Evolutionary conservation across 352 stramenopile genomes (phyloP).

Genomic region (Globisporangium recalcitrans): DNA sequence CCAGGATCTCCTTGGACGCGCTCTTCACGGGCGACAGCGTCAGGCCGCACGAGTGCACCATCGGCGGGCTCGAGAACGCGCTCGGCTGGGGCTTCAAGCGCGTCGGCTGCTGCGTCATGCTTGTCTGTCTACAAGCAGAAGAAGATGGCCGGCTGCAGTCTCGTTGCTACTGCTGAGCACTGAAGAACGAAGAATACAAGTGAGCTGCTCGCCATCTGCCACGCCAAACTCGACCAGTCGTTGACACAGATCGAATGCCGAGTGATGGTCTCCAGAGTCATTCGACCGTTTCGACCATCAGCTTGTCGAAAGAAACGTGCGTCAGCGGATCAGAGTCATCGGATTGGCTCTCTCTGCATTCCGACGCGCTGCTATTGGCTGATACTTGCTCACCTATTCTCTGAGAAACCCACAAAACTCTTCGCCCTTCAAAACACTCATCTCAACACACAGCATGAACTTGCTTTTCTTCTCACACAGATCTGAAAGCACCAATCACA

Average conservation of each 20-base stretch:
- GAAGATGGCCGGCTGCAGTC: not conserved
- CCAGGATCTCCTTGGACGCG: conserved; percentile 45
- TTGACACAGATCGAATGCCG: conserved; percentile 8
- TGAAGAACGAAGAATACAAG: conserved; percentile 3
- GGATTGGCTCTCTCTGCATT: too few species aligned
- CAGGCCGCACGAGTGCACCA: conserved; percentile 30
- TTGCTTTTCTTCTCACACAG: too few species aligned
- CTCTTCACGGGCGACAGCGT: conserved; percentile 33
- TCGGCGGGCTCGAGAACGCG: not conserved
- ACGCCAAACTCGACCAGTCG: conserved; percentile 3
- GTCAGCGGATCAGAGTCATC: too few species aligned
- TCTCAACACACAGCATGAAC: too few species aligned
- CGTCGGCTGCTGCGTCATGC: conserved; percentile 1
- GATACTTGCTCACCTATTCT: too few species aligned
- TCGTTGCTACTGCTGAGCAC: not conserved
- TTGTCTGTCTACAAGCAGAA: not conserved
- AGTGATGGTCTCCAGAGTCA: conserved; percentile 7
- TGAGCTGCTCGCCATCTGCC: not conserved
- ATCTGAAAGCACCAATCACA: too few species aligned
- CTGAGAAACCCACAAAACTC: too few species aligned
- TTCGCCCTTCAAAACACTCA: too few species aligned
- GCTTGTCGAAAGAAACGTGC: too few species aligned
- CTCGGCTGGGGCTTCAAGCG: not conserved
- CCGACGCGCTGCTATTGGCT: too few species aligned
- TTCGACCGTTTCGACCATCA: not conserved